These are phyloP conservation scores for Tricholoma hemisulphureum DNA, from an alignment of 768 basidiomycete genomes.

Conservation along the genomic window DNA sequence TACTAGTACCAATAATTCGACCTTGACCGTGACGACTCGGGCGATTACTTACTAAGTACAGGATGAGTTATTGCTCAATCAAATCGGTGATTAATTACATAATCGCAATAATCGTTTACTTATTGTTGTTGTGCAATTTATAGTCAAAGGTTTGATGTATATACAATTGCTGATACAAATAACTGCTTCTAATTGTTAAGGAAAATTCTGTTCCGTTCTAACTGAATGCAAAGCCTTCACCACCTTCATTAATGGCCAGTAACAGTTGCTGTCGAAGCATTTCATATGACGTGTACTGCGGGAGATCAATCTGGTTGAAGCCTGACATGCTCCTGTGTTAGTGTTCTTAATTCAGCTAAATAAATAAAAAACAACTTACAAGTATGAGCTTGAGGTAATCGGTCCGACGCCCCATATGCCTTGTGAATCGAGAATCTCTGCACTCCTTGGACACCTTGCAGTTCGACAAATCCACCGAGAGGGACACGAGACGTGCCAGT, in stretches of 20 bases:
- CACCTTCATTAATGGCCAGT: constrained; percentile 93
- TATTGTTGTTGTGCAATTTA: too few relatives aligned
- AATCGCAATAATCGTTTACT: too few relatives aligned
- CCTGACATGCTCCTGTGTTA: constrained; percentile 41
- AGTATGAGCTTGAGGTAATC: constrained; percentile 87
- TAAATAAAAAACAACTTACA: constrained; percentile 42
- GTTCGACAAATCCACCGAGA: constrained; percentile 87
- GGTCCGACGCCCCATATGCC: constrained; percentile 83
- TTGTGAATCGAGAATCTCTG: constrained; percentile 96
- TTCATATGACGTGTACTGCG: constrained; percentile 94
- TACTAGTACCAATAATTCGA: too few relatives aligned
- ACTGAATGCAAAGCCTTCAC: constrained; percentile 90
- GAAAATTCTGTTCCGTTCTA: constrained; percentile 37
- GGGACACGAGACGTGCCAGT: constrained; percentile 93
- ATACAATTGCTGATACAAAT: constrained; percentile 18
- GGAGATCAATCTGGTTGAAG: constrained; percentile 94
- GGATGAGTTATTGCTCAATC: too few relatives aligned
- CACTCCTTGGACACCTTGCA: constrained; percentile 93
- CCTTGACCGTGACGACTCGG: too few relatives aligned
- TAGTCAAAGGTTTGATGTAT: constrained; percentile 15
- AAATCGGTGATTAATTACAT: too few relatives aligned
- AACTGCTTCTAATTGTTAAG: background rate
- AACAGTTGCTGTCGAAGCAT: constrained; percentile 89
- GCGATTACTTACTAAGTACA: too few relatives aligned
- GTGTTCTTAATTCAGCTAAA: constrained; percentile 9